Evolutionary conservation across 2,329 filamentous ascomycete genomes (phyloP).

Genomic region (Periconia sp.): DNA sequence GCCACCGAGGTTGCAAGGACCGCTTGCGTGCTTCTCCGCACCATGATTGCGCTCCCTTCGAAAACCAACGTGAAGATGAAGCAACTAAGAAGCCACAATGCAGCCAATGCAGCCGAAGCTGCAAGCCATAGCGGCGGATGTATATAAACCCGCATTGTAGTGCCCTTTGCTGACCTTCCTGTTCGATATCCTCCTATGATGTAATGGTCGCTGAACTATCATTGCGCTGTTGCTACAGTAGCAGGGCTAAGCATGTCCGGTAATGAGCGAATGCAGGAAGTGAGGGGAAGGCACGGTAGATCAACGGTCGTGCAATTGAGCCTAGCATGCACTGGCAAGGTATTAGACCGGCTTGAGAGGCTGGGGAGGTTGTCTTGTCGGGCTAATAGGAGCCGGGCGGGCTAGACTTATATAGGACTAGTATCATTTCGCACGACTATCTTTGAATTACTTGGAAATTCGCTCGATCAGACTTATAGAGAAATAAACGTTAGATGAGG

Average conservation of each 20-base stretch:
- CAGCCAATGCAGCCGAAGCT: neutral
- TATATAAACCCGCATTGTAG: neutral
- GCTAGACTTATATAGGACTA: too few species aligned
- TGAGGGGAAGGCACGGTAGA: conserved; percentile 7
- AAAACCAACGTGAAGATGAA: neutral
- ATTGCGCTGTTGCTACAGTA: conserved; percentile 8
- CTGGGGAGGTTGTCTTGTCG: too few species aligned
- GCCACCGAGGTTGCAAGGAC: conserved; percentile 20
- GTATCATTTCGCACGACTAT: too few species aligned
- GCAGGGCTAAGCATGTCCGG: conserved; percentile 4
- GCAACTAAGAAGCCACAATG: conserved; percentile 1
- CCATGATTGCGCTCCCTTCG: conserved; percentile 6
- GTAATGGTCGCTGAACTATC: conserved; percentile 1
- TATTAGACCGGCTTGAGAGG: neutral
- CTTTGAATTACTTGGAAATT: too few species aligned
- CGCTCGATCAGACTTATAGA: too few species aligned
- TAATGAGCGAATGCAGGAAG: conserved; percentile 2
- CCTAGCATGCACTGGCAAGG: too few species aligned
- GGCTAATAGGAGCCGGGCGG: too few species aligned
- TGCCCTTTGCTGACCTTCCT: neutral
- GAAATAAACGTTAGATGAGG: too few species aligned
- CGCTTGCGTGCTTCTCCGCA: conserved; percentile 20
- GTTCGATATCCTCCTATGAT: conserved; percentile 4
- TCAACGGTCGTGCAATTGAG: neutral
- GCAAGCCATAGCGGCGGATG: conserved; percentile 9